Base-by-base conservation (phyloP, 129 eudicot genomes). In the Heracleum sosnowskyi region DNA sequence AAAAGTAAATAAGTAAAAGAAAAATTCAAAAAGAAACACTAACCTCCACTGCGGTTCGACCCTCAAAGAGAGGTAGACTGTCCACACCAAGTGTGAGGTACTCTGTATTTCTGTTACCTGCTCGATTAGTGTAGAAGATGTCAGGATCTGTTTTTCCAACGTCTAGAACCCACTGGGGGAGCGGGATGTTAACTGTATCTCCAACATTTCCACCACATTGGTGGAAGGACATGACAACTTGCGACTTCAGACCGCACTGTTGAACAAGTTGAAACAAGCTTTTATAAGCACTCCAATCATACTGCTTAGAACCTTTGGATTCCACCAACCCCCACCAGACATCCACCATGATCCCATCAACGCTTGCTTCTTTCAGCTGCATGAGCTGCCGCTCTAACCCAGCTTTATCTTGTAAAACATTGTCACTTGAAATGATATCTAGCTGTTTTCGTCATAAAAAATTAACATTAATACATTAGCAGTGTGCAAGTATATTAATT, bases 271-370 rank as follows among this genome's bases (percentile, higher is more conserved):
- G 85, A 77, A 94, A 94, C 82, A 94, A 79, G 41, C 70, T 66
- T 74, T 81, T 81, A 63, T 94, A 94, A 18, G 96, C 92, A 64
- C 87, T 86, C 98, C 98, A 94, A 55, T 91, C 89, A 44, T 94
- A 91, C 53, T 82, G 82, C 76, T 88, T 90, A 10, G 98, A 93
- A 28, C 96, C 98, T 83, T 90, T 86, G 69, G 93, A 75, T 82
- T 94, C 98, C 12, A 90, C 84, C 4, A 94, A 87, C 22, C 98
- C 98, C 98, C 98, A 91, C 98, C 98, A 94, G 17, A 94, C 98
- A 76, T 94, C 98, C 68, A 93, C 89, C 98, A 94, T 94, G 15
- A 94, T 87, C 69, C 98, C 98, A 74, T 94, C 98, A 26, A 91
- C 90, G 2, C 84, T 89, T 3, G 92, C 98, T 26, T 51, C 86